These are phyloP conservation scores for Hypoxylon sp. DNA, from an alignment of 2,329 filamentous ascomycete species.

Conservation along the genomic window DNA sequence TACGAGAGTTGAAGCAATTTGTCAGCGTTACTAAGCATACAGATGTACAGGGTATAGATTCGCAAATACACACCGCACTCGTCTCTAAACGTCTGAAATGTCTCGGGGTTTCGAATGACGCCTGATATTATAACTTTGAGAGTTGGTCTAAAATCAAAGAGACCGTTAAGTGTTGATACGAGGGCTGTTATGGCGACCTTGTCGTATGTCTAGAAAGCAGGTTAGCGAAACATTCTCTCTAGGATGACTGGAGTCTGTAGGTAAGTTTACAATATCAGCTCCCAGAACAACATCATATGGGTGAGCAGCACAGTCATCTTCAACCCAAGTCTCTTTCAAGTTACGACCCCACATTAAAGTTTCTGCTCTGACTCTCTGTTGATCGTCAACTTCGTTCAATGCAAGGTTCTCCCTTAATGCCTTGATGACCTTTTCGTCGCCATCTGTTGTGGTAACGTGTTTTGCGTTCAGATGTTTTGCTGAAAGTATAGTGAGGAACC, in stretches of 20 bases:
- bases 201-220: conserved; percentile 70
- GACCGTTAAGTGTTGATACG: conserved; percentile 67
- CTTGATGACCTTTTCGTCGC: conserved; percentile 69
- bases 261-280: conserved; percentile 53
- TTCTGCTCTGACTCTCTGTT: conserved; percentile 45
- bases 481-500: conserved; percentile 75
- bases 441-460: conserved; percentile 73
- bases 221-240: background rate
- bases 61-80: conserved; percentile 66
- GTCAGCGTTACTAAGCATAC: background rate
- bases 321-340: conserved; percentile 48
- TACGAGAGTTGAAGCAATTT: conserved; percentile 34
- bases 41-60: background rate
- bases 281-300: conserved; percentile 53
- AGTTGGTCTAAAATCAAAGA: conserved; percentile 67
- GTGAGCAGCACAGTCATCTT: conserved; percentile 43
- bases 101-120: conserved; percentile 73
- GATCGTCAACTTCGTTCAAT: conserved; percentile 62
- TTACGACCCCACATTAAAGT: conserved; percentile 56
- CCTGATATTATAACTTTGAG: conserved; percentile 71
- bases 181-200: conserved; percentile 69
- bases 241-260: background rate
- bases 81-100: conserved; percentile 70
- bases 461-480: conserved; percentile 69
- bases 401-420: conserved; percentile 66